Base-by-base conservation (phyloP, 768 basidiomycete species). In the Amanita pseudoporphyria region DNA sequence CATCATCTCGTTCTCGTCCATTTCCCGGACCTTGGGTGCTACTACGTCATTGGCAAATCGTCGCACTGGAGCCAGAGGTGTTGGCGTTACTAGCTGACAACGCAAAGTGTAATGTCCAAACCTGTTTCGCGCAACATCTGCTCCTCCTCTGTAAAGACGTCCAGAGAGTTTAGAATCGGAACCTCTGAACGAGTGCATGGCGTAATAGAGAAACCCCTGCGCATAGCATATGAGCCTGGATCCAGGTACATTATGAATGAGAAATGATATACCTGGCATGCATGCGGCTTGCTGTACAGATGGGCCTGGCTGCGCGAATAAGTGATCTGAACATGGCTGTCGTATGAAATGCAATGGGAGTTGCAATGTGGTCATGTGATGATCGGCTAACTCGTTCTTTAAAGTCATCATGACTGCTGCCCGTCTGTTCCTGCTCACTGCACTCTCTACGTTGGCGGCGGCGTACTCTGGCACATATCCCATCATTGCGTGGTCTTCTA, bases 1-100 rank as follows among this genome's bases (percentile, higher is more conserved):
- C 95, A 99, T 98, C 50, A 64, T 69, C 67, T 99, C 95, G 49
- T 83, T 87, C 74, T 99, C 96, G 60, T 99, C 96, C 96, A 99
- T 99, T 64, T 94, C 92, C 18, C 82, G 78, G 51, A 96, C 94
- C 64, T 83, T 89, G 42, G 96, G 96, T 3, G 69, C 87, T 16
- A 99, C 79, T 24, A 95, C 83, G 45, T 98, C 93, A 45, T 77
- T 72, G 0, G 94, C 90, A 58, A 97, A 98, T 22, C 89, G 84
- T 58, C 75, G 75, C 19, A 97, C 95, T 91, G 60, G 54, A n/a
- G 37, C 52, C 49, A 49, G 48, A 24, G n/a, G 45, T 28, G 9
- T 18, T 28, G 18, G 28, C 14, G 26, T 18, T 24, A 9, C 14
- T 16, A 26, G n/a, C 14, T 28, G n/a, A 37, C 36, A 37, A 37